Conservation (phyloP, 176 grass and related monocot species). For the Typha latifolia region DNA sequence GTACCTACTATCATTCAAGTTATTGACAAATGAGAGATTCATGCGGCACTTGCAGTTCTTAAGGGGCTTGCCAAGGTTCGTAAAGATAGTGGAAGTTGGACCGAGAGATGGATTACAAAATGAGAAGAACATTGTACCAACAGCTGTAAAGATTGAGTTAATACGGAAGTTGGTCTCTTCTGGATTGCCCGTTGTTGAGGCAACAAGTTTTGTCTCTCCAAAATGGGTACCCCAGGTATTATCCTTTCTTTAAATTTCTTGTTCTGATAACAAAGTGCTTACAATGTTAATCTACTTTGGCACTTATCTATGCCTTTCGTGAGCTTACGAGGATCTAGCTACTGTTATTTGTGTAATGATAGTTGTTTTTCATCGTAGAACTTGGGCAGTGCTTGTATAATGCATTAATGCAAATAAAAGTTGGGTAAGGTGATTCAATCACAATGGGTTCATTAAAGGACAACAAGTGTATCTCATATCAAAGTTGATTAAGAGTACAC, state of each 20-base stretch:
- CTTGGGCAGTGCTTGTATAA: no score
- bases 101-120: conserved; percentile 92
- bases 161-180: conserved; percentile 54
- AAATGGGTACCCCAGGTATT: conserved; percentile 96
- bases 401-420: no score
- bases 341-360: no score
- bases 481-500: no score
- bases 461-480: no score
- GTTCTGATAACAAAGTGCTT: neutral
- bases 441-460: no score
- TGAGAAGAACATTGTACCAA: conserved; percentile 59
- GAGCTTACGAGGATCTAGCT: neutral
- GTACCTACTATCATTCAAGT: no score
- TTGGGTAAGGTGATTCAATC: no score
- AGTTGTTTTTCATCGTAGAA: no score
- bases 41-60: conserved; percentile 36
- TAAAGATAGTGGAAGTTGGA: conserved; percentile 93
- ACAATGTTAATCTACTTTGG: neutral
- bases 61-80: conserved; percentile 34
- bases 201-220: conserved; percentile 87
- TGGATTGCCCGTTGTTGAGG: conserved; percentile 78
- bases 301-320: neutral
- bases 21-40: neutral
- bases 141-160: conserved; percentile 69
- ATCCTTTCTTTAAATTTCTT: neutral